Conservation (phyloP, 225 moss, liverwort and hornwort genomes). For the Marchantia paleacea region DNA sequence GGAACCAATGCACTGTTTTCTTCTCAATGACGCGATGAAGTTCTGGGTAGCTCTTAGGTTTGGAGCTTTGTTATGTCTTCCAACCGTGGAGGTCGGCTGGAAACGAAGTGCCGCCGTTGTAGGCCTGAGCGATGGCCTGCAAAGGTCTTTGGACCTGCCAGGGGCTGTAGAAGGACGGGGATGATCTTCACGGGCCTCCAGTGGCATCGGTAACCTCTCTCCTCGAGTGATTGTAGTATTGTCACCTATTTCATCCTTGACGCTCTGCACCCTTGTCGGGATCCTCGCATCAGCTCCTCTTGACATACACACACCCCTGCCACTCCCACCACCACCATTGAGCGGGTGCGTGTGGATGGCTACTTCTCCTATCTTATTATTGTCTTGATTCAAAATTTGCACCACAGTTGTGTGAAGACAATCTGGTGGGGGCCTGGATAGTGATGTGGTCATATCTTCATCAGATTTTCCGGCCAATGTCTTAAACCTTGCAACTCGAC, state of each 20-base stretch:
- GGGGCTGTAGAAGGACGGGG: conserved; percentile 17
- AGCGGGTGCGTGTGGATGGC: conserved; percentile 42
- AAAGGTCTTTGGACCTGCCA: conserved; percentile 9
- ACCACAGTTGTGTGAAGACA: conserved; percentile 47
- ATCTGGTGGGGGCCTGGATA: conserved; percentile 19
- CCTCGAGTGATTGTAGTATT: conserved; percentile 14
- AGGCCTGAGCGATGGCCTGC: conserved; percentile 20
- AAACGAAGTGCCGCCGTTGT: not conserved
- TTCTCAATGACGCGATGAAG: conserved; percentile 26
- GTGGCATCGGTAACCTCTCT: not conserved
- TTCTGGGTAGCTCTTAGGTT: conserved; percentile 4
- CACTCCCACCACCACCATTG: conserved; percentile 26
- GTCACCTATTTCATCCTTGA: conserved; percentile 14
- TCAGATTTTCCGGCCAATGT: not conserved
- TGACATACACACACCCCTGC: conserved; percentile 16
- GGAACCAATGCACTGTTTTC: conserved; percentile 45
- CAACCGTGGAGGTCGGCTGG: conserved; percentile 1
- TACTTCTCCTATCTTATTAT: conserved; percentile 47
- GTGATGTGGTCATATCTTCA: not conserved
- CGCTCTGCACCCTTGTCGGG: not conserved
- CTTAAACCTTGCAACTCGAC: not conserved
- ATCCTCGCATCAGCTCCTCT: not conserved
- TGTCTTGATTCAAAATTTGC: conserved; percentile 45
- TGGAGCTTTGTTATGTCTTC: conserved; percentile 9
- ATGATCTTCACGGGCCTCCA: conserved; percentile 8